Conservation (phyloP, 2,329 filamentous ascomycete species). For the Cladorrhinum sp. region DNA sequence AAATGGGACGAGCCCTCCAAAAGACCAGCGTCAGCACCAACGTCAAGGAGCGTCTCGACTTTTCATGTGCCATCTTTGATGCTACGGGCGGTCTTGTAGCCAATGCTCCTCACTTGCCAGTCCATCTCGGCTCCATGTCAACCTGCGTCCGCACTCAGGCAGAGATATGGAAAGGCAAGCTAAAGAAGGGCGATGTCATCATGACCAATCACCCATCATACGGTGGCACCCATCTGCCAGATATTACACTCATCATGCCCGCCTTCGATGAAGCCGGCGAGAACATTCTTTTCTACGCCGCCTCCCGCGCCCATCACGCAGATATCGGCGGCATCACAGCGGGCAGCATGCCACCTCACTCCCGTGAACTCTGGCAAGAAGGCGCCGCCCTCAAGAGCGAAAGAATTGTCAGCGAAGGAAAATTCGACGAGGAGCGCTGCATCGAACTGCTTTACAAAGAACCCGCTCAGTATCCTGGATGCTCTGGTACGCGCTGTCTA, state of each 20-base stretch:
- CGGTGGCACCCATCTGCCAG: constrained; percentile 78
- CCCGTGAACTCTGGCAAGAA: constrained; percentile 62
- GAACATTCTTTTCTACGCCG: constrained; percentile 78
- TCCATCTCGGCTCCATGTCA: constrained; percentile 82
- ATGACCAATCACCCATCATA: constrained; percentile 83
- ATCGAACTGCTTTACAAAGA: constrained; percentile 68
- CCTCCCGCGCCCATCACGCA: constrained; percentile 76
- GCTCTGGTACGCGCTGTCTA: constrained; percentile 73
- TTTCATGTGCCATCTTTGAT: constrained; percentile 79
- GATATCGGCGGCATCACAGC: constrained; percentile 82
- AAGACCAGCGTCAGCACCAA: constrained; percentile 79
- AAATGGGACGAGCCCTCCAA: constrained; percentile 76
- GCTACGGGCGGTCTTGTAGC: constrained; percentile 72
- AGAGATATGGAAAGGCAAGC: constrained; percentile 73
- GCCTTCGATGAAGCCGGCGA: constrained; percentile 65
- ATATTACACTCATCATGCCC: constrained; percentile 78
- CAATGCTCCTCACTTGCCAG: constrained; percentile 76
- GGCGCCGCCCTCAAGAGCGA: constrained; percentile 63
- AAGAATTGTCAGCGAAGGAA: constrained; percentile 71
- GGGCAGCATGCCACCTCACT: constrained; percentile 78
- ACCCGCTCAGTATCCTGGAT: constrained; percentile 71
- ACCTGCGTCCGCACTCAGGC: constrained; percentile 77
- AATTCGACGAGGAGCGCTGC: constrained; percentile 75
- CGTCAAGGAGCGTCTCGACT: constrained; percentile 79
- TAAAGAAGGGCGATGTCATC: constrained; percentile 76